Evolutionary conservation across 1,284 basidiomycete genomes (phyloP).

Genomic region (Leccinum insolens): DNA sequence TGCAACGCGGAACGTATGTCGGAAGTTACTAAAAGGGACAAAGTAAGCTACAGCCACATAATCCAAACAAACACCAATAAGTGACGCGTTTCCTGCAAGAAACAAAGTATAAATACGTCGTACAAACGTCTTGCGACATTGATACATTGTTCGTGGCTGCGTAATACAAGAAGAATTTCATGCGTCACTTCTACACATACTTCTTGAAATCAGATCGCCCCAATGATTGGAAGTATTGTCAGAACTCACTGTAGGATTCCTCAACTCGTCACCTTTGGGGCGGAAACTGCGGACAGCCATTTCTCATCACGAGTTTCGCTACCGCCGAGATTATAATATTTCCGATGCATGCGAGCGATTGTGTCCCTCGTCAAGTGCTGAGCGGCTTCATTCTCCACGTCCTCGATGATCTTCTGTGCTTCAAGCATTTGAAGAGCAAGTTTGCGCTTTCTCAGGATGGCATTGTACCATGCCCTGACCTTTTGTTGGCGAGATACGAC

Average conservation of each 20-base stretch:
- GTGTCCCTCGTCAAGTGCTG: neutral
- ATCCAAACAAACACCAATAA: too few relatives aligned
- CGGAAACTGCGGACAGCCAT: neutral
- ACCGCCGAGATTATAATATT: neutral
- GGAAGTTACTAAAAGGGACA: too few relatives aligned
- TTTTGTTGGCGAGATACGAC: neutral
- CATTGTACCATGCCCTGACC: neutral
- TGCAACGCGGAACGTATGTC: too few relatives aligned
- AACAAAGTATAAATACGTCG: neutral
- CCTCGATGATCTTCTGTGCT: neutral
- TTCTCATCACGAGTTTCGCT: neutral
- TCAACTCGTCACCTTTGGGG: neutral
- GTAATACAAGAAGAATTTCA: neutral
- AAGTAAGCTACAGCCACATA: too few relatives aligned
- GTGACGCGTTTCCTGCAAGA: neutral
- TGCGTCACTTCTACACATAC: neutral
- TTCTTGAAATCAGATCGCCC: neutral
- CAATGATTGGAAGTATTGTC: neutral
- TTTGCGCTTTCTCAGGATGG: neutral
- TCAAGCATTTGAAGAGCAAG: neutral
- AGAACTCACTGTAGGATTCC: neutral
- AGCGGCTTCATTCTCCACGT: neutral
- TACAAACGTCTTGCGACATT: neutral
- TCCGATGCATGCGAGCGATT: neutral
- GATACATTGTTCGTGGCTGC: neutral